Percentiles rank a stretch among this genome's conserved stretches.
These are phyloP conservation scores for Tetrapisispora taiwanensis DNA, from an alignment of 805 yeast genomes.

Conservation along the genomic window DNA sequence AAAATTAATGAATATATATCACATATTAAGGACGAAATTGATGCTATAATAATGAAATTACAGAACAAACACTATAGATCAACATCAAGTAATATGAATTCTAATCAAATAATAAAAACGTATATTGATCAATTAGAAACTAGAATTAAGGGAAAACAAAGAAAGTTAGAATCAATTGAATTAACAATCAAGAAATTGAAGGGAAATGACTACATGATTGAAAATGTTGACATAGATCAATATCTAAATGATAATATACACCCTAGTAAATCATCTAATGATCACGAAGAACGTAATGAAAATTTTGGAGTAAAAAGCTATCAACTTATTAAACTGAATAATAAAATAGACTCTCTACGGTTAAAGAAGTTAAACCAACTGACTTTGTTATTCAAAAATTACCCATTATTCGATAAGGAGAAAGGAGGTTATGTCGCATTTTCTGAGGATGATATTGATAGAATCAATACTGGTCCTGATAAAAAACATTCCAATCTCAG, in stretches of 20 bases:
- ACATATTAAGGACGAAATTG: constrained; percentile 16
- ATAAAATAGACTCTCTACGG: constrained; percentile 9
- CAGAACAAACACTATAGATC: constrained; percentile 6
- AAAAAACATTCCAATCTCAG: neutral
- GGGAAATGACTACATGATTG: neutral
- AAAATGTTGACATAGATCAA: neutral
- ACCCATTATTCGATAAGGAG: constrained; percentile 6
- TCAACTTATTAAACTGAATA: constrained; percentile 13
- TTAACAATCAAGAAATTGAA: neutral
- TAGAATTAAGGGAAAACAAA: constrained; percentile 1
- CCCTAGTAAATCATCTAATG: neutral
- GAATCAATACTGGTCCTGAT: neutral
- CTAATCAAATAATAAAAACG: constrained; percentile 2
- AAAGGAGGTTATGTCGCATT: neutral
- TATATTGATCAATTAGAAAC: constrained; percentile 6
- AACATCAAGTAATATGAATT: constrained; percentile 2
- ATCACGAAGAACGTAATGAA: constrained; percentile 4
- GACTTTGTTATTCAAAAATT: constrained; percentile 9
- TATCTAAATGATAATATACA: too few relatives aligned
- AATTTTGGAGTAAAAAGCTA: constrained; percentile 22
- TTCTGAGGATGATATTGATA: neutral
- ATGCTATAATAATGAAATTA: constrained; percentile 8
- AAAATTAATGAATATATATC: constrained; percentile 21
- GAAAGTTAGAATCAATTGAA: neutral
- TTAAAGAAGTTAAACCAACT: constrained; percentile 14